These are phyloP conservation scores for Ophiognomonia clavigignenti-juglandacearum DNA, from an alignment of 2,329 filamentous ascomycete species.

Conservation along the genomic window DNA sequence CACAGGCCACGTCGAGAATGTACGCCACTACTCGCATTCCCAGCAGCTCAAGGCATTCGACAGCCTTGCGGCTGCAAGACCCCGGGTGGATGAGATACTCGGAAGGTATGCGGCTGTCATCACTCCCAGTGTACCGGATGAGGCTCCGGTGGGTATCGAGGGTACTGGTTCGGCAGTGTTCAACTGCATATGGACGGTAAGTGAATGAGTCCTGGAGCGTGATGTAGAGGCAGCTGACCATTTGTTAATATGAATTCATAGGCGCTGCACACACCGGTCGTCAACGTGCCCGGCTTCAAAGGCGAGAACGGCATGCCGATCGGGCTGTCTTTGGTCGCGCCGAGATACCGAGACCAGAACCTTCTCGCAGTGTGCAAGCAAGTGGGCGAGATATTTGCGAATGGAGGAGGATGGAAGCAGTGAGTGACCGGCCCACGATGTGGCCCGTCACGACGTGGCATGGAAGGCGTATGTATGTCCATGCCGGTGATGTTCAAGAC, in stretches of 20 bases:
- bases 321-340: conserved; percentile 48
- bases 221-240: neutral
- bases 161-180: conserved; percentile 52
- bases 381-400: conserved; percentile 34
- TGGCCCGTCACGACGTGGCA: neutral
- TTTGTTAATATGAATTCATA: conserved; percentile 11
- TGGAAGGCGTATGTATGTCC: no score
- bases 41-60: conserved; percentile 52
- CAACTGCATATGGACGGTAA: conserved; percentile 48
- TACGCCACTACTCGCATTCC: conserved; percentile 34
- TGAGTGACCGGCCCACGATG: no score
- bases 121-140: conserved; percentile 53
- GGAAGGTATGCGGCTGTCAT: conserved; percentile 50
- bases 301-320: conserved; percentile 55
- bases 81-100: conserved; percentile 48
- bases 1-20: conserved; percentile 46
- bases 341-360: conserved; percentile 38
- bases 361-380: conserved; percentile 33
- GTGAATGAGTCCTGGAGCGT: conserved; percentile 17
- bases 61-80: conserved; percentile 46
- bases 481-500: no score
- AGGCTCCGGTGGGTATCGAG: conserved; percentile 49
- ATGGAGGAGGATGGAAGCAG: conserved; percentile 28
- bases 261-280: conserved; percentile 53
- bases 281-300: conserved; percentile 59